Evolutionary conservation across 2,329 filamentous ascomycete species (phyloP), one percentile per base, ranked within the genome.

Genomic region (Aspergillus pseudoviridinutans): DNA sequence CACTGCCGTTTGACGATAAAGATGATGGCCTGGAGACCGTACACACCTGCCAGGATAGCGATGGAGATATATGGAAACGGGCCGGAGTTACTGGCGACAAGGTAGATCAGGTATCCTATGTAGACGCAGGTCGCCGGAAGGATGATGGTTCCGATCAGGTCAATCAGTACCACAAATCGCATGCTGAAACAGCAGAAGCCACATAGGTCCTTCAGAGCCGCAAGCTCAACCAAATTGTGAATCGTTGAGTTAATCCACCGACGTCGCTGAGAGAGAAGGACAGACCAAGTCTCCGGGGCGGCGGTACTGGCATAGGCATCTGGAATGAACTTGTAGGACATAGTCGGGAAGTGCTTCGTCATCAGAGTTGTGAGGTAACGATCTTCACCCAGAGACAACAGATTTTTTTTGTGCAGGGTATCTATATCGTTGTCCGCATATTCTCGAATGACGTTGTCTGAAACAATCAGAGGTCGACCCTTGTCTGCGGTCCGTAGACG

Each of bases 161-260:
- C 94, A 66, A 97, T 87, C 67, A 97, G 90, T 64, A 97, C 94
- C 62, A 97, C 85, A 68, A 97, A 97, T 61, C 93, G 88, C 93
- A 97, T 97, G 61, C 90, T 92, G 81, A 97, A 97, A 78, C 90
- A 96, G 79, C 94, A 99, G 86, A 99, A 99, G 65, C 94, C 94
- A 71, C 94, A 99, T 75, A 99, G 88, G 69, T 99, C 92, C 74
- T 92, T 89, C 50, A 99, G 83, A 68, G 88, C 88, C 72, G 96
- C 88, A 70, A 99, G 80, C 74, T 99, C 94, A 27, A 88, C 89
- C 71, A 99, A 76, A 73, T 99, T 99, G 82, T 99, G 94, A 60
- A 99, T 89, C 9, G 94, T 99, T 1, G 94, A 97, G 79, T 99
- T 99, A 76, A 99, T 99, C 94, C 94, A 99, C 73, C 94, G 89